Base-by-base conservation (phyloP, 1,284 basidiomycete species). In the Apiotrichum siamense region DNA sequence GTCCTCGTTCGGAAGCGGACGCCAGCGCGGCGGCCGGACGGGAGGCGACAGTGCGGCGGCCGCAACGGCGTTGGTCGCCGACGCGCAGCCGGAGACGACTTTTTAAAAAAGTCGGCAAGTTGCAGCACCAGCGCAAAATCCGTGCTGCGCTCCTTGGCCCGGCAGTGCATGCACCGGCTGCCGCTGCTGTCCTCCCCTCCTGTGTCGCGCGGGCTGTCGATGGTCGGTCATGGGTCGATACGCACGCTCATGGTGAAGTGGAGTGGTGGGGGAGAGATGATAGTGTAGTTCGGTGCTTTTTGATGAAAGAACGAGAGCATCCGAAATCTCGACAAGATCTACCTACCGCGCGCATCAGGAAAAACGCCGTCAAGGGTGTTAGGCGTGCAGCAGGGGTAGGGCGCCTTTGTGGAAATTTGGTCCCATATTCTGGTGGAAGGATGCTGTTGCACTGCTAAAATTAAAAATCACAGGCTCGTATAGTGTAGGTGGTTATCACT, bases 161-260 rank as follows among this genome's bases (percentile, higher is more conserved):
- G 43, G 43, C 7, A 24, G 25, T 9, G n/a, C 3, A 15, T 17
- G 39, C 38, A 2, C 9, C 23, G 15, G 9, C 2, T 26, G 24
- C 17, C 4, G 33, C 9, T 3, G 5, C 24, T 10, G 40, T 29
- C 26, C 17, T 7, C 12, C 7, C 26, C 29, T 11, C 29, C 15
- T 44, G 31, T 15, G 18, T n/a, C 13, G 21, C 23, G 21, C 31
- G 20, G 9, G 21, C 20, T 7, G 5, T 23, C 20, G 35, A 31
- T 17, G 26, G 1, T 18, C 26, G 26, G 29, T 20, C 5, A 25
- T 27, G 40, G 31, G 32, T 35, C 33, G 15, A 29, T 46, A 52
- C 50, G 41, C 50, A 48, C 45, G 50, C 50, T 52, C 50, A 48
- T 48, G 35, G 46, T 52, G 24, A 11, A 20, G 18, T 41, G 44